Base-by-base conservation (phyloP, 768 basidiomycete species). In the Tephrocybe rancida region DNA sequence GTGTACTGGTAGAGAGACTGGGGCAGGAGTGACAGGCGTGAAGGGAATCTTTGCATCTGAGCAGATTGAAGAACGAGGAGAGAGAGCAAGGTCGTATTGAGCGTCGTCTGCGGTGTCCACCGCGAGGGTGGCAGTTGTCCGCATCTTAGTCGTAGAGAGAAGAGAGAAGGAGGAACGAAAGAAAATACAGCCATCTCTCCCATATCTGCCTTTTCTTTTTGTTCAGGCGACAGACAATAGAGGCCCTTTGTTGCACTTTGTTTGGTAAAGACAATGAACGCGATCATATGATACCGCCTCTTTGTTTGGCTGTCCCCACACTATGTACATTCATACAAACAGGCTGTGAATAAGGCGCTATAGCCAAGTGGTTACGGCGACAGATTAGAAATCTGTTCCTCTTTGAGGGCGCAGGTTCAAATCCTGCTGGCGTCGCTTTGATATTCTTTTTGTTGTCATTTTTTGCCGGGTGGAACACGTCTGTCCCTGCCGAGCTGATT, bases 291-390 rank as follows among this genome's bases (percentile, higher is more conserved):
- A 52, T n/a, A n/a, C n/a, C n/a, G n/a, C n/a, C n/a, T n/a, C n/a
- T n/a, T n/a, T n/a, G n/a, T n/a, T n/a, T n/a, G n/a, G n/a, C n/a
- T n/a, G n/a, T n/a, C n/a, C n/a, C n/a, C n/a, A n/a, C 32, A 22
- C 10, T 27, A 3, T 9, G 26, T 19, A 21, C 22, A 21, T 41
- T 34, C 13, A 32, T 32, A 32, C 30, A 6, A 32, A 32, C 24
- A 21, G 13, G 18, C 3, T 22, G 16, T n/a, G 6, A 4, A n/a
- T 24, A 67, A 64, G 84, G 82, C 83, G 82, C 84, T 83, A 85
- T 86, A 84, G 83, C 84, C 81, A 85, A 85, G 84, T 84, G 83
- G 84, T 85, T 85, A 86, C 80, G 79, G 84, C 84, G 84, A 85
- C 82, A 83, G 82, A 86, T 83, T 84, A 82, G 82, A 83, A 68